Percentiles rank a stretch among this genome's conserved stretches.
Evolutionary conservation across 305 asterid genomes (phyloP).

Genomic region (Ajuga reptans): DNA sequence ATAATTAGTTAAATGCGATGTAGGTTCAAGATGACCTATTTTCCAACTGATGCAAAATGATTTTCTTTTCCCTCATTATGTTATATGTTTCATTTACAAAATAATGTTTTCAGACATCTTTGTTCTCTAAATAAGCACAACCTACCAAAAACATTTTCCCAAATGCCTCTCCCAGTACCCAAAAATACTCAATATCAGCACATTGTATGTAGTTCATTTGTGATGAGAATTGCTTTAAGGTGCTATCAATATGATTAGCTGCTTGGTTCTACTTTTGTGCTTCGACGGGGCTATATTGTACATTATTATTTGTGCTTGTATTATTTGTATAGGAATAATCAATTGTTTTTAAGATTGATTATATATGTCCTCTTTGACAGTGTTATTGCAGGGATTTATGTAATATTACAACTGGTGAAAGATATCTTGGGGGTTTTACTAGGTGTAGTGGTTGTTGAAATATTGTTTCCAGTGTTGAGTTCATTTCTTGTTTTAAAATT

Average conservation of each 20-base stretch:
- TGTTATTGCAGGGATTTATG: neutral
- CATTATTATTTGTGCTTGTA: neutral
- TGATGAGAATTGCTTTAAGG: neutral
- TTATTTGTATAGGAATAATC: neutral
- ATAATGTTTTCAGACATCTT: too few species aligned
- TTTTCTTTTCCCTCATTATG: neutral
- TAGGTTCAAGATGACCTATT: neutral
- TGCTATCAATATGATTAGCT: neutral
- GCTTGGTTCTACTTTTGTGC: neutral
- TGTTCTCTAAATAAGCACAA: neutral
- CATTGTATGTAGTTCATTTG: neutral
- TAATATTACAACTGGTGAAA: neutral
- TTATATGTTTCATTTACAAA: neutral
- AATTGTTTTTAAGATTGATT: neutral
- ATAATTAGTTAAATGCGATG: neutral
- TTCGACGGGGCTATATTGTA: neutral
- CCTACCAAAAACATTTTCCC: too few species aligned
- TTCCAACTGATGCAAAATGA: neutral
- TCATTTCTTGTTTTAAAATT: neutral
- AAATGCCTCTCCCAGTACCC: neutral
- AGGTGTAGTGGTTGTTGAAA: neutral
- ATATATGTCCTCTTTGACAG: neutral
- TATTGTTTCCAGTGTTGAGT: neutral
- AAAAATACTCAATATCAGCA: neutral
- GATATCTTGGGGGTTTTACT: neutral